phyloP scores from a whole-genome alignment of 805 yeast genomes.

The Candida cerambycidarum region DNA sequence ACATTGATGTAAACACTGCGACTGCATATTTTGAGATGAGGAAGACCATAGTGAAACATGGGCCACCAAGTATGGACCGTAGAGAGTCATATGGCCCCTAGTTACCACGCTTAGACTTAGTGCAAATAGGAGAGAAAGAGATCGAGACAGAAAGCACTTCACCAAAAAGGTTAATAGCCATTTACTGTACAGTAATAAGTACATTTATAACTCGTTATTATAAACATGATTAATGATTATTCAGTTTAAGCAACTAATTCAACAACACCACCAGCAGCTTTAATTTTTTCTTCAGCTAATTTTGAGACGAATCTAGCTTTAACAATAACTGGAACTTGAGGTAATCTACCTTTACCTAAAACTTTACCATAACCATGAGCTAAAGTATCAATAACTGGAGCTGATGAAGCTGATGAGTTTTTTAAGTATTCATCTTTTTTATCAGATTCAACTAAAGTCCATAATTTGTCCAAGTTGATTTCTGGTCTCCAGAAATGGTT shows the following conservation, averaged over 20 bases:
- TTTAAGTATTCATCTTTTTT: constrained; percentile 92
- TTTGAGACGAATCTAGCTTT: constrained; percentile 99
- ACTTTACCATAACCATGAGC: constrained; percentile 99
- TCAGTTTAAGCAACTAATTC: constrained; percentile 89
- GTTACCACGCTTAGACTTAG: too few species aligned
- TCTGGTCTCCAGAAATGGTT: constrained; percentile 97
- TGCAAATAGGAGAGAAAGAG: too few species aligned
- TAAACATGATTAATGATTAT: constrained; percentile 10
- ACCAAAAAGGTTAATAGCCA: too few species aligned
- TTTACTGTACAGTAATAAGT: constrained; percentile 5
- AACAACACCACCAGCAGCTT: constrained; percentile 99
- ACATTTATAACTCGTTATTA: constrained; percentile 10
- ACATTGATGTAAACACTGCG: constrained; percentile 13
- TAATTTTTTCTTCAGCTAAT: constrained; percentile 99
- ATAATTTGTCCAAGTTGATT: constrained; percentile 96
- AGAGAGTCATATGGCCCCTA: too few species aligned
- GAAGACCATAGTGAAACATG: too few species aligned
- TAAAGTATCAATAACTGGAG: constrained; percentile 98
- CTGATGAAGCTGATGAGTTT: constrained; percentile 81
- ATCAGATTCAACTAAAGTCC: constrained; percentile 94
- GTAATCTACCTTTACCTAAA: constrained; percentile 98
- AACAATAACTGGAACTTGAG: constrained; percentile 97
- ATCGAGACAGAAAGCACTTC: too few species aligned
- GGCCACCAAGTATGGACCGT: too few species aligned
- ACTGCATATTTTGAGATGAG: constrained; percentile 10